A percentile compares a stretch with the other conserved stretches of the same genome.
Evolutionary conservation across 2,329 filamentous ascomycete species (phyloP).

Genomic region (Metarhizium sp.): DNA sequence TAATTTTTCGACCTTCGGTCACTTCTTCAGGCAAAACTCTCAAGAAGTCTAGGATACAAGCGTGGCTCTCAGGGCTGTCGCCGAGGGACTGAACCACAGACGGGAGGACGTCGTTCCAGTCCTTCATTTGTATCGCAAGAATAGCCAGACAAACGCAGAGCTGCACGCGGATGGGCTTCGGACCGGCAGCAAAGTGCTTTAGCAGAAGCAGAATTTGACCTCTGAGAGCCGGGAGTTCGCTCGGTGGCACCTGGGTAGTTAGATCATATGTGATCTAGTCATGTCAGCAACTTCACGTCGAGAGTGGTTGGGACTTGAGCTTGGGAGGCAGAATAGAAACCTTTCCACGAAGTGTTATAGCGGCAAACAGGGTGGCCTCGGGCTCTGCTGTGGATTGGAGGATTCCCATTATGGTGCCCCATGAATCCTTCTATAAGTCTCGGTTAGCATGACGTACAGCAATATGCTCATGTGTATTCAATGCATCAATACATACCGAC

Average conservation of each 20-base stretch:
- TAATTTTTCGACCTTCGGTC: constrained; percentile 98
- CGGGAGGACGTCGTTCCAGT: constrained; percentile 87
- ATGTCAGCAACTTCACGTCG: constrained; percentile 3
- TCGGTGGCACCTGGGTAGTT: constrained; percentile 67
- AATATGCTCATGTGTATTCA: background rate
- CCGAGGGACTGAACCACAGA: constrained; percentile 73
- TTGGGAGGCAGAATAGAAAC: constrained; percentile 34
- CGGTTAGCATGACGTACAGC: background rate
- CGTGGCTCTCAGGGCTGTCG: constrained; percentile 65
- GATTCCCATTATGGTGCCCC: constrained; percentile 79
- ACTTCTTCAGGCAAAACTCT: constrained; percentile 97
- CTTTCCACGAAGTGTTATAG: constrained; percentile 96
- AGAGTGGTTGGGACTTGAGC: background rate
- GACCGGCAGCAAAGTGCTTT: constrained; percentile 70
- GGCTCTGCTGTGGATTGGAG: constrained; percentile 72
- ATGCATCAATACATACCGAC: constrained; percentile 51
- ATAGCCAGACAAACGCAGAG: constrained; percentile 92
- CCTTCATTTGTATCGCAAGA: constrained; percentile 89
- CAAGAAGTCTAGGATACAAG: constrained; percentile 90
- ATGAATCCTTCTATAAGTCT: constrained; percentile 67
- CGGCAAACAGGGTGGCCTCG: constrained; percentile 89
- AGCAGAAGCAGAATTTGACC: constrained; percentile 76
- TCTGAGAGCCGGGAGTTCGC: constrained; percentile 67
- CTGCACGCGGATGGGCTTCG: constrained; percentile 79
- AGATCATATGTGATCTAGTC: constrained; percentile 90